phyloP scores from a whole-genome alignment of 75 land plant species.

The Pseudotsuga menziesii region DNA sequence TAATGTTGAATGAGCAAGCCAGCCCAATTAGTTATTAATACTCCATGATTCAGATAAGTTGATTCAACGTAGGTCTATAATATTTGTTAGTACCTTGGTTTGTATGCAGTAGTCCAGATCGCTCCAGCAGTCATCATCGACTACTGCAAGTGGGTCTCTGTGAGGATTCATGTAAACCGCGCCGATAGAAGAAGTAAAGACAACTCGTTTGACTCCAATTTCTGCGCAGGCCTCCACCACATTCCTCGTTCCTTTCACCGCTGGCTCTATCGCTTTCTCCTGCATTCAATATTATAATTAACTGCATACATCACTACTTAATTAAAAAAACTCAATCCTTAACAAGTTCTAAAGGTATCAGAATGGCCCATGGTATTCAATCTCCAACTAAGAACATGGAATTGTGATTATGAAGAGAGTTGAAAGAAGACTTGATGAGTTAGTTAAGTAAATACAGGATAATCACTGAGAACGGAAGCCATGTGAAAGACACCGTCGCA shows the following conservation, averaged over 20 bases:
- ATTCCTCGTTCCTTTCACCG: slow-evolving; percentile 40
- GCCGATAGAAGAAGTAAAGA: slow-evolving; percentile 50
- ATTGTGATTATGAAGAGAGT: too few species aligned
- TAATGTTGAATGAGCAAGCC: too few species aligned
- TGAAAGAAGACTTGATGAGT: too few species aligned
- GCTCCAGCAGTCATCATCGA: slow-evolving; percentile 47
- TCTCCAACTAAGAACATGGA: too few species aligned
- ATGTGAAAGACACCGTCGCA: slow-evolving; percentile 14
- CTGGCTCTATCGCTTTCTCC: slow-evolving; percentile 27
- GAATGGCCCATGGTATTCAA: too few species aligned
- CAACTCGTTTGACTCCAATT: slow-evolving; percentile 26
- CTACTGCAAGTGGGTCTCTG: slow-evolving; percentile 4
- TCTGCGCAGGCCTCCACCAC: slow-evolving; percentile 32
- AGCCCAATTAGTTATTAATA: too few species aligned
- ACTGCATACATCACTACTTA: neutral
- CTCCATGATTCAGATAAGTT: too few species aligned
- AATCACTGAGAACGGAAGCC: slow-evolving; percentile 17
- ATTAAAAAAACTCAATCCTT: neutral
- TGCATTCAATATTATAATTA: neutral
- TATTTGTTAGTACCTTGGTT: slow-evolving; percentile 19
- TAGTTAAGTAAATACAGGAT: neutral
- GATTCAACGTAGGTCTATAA: too few species aligned
- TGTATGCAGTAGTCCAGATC: slow-evolving; percentile 39
- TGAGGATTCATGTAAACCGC: slow-evolving; percentile 42
- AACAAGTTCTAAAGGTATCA: neutral